Percentiles rank a stretch among this genome's conserved stretches.
Evolutionary conservation across 1,139 yeast species (phyloP).

Genomic region (Yamadazyma conglobata): DNA sequence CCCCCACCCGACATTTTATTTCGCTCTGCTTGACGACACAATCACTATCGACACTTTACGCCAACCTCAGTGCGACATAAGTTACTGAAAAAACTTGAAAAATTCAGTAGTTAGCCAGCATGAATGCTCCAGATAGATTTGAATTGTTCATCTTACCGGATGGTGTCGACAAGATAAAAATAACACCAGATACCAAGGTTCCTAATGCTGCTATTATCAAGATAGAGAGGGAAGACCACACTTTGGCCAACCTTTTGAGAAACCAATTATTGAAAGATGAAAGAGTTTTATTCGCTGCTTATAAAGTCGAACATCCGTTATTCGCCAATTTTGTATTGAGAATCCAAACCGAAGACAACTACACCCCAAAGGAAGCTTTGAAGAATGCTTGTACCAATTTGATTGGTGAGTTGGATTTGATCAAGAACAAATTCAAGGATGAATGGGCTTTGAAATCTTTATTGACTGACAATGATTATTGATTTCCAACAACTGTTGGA

Average conservation of each 20-base stretch:
- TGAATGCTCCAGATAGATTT: slow-evolving; percentile 99
- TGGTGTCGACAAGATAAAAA: slow-evolving; percentile 86
- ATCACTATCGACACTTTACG: too few species aligned
- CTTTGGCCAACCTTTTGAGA: slow-evolving; percentile 85
- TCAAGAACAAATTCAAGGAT: slow-evolving; percentile 75
- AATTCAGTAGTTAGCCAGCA: slow-evolving; percentile 21
- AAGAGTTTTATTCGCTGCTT: slow-evolving; percentile 90
- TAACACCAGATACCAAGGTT: slow-evolving; percentile 91
- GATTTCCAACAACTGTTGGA: too few species aligned
- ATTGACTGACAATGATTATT: slow-evolving; percentile 52
- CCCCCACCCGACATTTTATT: too few species aligned
- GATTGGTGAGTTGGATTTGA: slow-evolving; percentile 70
- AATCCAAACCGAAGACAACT: slow-evolving; percentile 93
- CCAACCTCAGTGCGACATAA: neutral
- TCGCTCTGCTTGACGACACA: too few species aligned
- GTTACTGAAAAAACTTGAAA: slow-evolving; percentile 1
- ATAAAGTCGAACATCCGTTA: slow-evolving; percentile 95
- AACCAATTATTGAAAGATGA: slow-evolving; percentile 83
- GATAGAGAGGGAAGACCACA: slow-evolving; percentile 96
- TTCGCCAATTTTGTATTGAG: slow-evolving; percentile 93
- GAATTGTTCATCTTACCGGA: slow-evolving; percentile 96
- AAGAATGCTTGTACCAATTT: slow-evolving; percentile 83
- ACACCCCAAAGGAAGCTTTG: slow-evolving; percentile 86
- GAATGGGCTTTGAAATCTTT: slow-evolving; percentile 93
- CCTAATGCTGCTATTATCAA: slow-evolving; percentile 92